Evolutionary conservation across 306 rosid species (phyloP).

Genomic region (Pachyrhizus erosus): DNA sequence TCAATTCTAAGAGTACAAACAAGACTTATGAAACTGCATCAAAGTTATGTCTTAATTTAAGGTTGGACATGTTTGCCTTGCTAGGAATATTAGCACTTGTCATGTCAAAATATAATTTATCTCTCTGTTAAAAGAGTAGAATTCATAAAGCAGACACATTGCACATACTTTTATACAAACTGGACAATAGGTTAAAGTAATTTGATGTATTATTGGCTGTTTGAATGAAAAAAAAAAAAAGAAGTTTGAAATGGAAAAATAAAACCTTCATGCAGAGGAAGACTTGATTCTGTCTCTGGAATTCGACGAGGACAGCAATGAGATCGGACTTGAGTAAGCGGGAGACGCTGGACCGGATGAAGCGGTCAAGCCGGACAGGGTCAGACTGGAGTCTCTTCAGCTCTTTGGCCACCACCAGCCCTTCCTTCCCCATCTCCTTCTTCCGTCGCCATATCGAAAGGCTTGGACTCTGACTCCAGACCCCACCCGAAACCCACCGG

Average conservation of each 20-base stretch:
- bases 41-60: no score
- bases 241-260: no score
- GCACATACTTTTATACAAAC: background rate
- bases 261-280: constrained; percentile 77
- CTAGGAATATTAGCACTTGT: background rate
- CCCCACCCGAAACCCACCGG: constrained; percentile 37
- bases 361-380: constrained; percentile 66
- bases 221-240: background rate
- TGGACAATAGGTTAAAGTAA: no score
- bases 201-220: background rate
- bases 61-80: no score
- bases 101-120: background rate
- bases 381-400: constrained; percentile 69
- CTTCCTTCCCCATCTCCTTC: constrained; percentile 96
- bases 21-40: no score
- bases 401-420: constrained; percentile 74
- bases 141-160: background rate
- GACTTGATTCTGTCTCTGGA: constrained; percentile 78
- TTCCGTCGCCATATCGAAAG: constrained; percentile 91
- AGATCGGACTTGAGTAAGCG: constrained; percentile 94
- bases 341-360: constrained; percentile 71
- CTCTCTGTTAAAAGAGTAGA: background rate
- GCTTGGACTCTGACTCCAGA: constrained; percentile 81
- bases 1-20: no score
- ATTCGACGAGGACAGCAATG: constrained; percentile 73